phyloP scores from a whole-genome alignment of 2,329 filamentous ascomycete genomes.

The Sporothrix phasma region DNA sequence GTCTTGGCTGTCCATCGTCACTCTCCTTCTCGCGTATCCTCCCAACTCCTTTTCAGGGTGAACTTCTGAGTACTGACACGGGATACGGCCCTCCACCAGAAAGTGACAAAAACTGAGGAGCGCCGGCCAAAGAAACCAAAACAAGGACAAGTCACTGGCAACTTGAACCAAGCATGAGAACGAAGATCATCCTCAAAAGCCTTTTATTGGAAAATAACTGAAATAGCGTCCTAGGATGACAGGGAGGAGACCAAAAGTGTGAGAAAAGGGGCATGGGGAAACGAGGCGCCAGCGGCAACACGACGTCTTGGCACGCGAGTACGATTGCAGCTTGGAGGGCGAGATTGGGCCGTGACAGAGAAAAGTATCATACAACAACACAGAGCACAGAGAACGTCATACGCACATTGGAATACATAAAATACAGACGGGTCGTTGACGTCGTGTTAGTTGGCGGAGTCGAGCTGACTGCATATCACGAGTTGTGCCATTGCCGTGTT shows the following conservation, averaged over 20 bases:
- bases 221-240: not conserved
- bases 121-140: not conserved
- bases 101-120: not conserved
- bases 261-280: not conserved
- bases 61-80: not conserved
- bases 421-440: not conserved
- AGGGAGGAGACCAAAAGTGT: not conserved
- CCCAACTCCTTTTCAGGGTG: too few species aligned
- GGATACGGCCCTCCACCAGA: not conserved
- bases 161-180: not conserved
- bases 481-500: not conserved
- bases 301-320: conserved; percentile 13
- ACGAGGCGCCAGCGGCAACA: conserved; percentile 6
- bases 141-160: not conserved
- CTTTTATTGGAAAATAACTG: not conserved
- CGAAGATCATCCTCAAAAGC: not conserved
- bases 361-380: not conserved
- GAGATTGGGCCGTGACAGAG: not conserved
- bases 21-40: not conserved
- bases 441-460: not conserved
- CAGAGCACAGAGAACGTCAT: too few species aligned
- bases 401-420: too few species aligned
- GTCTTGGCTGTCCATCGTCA: conserved; percentile 3
- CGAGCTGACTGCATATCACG: not conserved
- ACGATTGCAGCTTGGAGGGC: not conserved